Evolutionary conservation across 495 filamentous ascomycete genomes (phyloP).

Genomic region (Penicillium bovifimosum): DNA sequence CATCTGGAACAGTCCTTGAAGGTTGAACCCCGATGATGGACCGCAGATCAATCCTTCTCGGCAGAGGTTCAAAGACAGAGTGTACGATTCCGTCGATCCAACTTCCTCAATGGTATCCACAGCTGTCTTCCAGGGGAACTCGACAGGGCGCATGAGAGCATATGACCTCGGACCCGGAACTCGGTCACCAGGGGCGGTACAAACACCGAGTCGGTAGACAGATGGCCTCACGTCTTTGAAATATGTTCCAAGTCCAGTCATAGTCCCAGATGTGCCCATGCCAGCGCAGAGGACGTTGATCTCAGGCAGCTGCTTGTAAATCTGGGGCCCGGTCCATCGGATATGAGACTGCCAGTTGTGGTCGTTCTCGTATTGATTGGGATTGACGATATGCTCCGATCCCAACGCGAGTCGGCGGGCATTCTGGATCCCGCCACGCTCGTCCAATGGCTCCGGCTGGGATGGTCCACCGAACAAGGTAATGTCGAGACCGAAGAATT

Average conservation of each 20-base stretch:
- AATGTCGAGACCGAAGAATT: slow-evolving; percentile 55
- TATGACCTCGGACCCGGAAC: slow-evolving; percentile 53
- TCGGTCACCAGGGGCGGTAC: slow-evolving; percentile 50
- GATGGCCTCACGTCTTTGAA: slow-evolving; percentile 50
- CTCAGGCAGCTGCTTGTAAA: slow-evolving; percentile 51
- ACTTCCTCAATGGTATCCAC: slow-evolving; percentile 52
- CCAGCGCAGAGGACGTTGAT: slow-evolving; percentile 54
- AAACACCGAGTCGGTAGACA: slow-evolving; percentile 47
- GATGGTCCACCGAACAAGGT: slow-evolving; percentile 53
- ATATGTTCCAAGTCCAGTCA: slow-evolving; percentile 51
- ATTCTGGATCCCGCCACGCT: slow-evolving; percentile 47
- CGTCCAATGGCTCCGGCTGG: slow-evolving; percentile 52
- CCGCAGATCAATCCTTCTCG: slow-evolving; percentile 55
- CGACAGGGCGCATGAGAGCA: slow-evolving; percentile 45
- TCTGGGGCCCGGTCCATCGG: slow-evolving; percentile 56
- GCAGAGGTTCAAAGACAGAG: slow-evolving; percentile 48
- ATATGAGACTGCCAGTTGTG: slow-evolving; percentile 56
- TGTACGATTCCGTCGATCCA: slow-evolving; percentile 48
- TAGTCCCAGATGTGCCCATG: slow-evolving; percentile 51
- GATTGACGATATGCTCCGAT: slow-evolving; percentile 42
- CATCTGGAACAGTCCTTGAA: slow-evolving; percentile 50
- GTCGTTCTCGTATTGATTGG: slow-evolving; percentile 56
- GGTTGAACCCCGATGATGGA: slow-evolving; percentile 54
- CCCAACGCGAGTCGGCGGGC: slow-evolving; percentile 36
- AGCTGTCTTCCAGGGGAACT: slow-evolving; percentile 53